phyloP scores from a whole-genome alignment of 202 grass and related monocot species.

The Zizania palustris region DNA sequence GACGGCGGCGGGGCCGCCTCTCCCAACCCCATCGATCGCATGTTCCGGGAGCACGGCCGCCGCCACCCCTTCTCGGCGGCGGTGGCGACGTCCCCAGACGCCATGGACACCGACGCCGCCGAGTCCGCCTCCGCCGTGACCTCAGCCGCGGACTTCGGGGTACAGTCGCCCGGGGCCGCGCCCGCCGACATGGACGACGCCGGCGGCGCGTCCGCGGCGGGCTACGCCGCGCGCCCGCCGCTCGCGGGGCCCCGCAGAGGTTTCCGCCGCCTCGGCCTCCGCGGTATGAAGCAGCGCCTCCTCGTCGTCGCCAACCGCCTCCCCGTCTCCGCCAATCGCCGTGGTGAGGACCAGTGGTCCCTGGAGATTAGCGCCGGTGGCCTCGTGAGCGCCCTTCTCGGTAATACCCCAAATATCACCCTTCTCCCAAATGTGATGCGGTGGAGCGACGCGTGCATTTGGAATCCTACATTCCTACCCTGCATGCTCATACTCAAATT shows the following conservation, averaged over 20 bases:
- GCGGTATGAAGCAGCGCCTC: constrained; percentile 91
- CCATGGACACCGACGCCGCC: constrained; percentile 47
- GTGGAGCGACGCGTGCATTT: constrained; percentile 33
- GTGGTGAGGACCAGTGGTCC: constrained; percentile 87
- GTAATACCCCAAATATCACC: constrained; percentile 44
- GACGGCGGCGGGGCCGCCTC: constrained; percentile 28
- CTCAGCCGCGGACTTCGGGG: constrained; percentile 30
- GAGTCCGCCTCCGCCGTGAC: constrained; percentile 10
- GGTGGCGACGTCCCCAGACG: constrained; percentile 12
- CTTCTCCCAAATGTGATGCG: constrained; percentile 36
- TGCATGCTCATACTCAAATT: background rate
- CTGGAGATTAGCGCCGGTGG: constrained; percentile 96
- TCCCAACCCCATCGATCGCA: constrained; percentile 37
- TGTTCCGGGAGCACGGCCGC: constrained; percentile 37
- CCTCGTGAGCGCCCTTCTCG: constrained; percentile 91
- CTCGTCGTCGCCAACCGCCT: constrained; percentile 96
- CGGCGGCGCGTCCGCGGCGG: constrained; percentile 12
- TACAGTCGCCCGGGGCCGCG: constrained; percentile 1
- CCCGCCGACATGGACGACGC: constrained; percentile 44
- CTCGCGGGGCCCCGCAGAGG: constrained; percentile 44
- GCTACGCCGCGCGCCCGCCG: constrained; percentile 43
- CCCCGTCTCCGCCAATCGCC: constrained; percentile 87
- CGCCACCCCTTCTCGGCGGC: constrained; percentile 35
- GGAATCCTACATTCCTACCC: constrained; percentile 25
- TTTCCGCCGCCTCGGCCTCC: constrained; percentile 53